Evolutionary conservation across 495 filamentous ascomycete genomes (phyloP), one percentile per base, ranked within the genome.

Genomic region (Aspergillus haitiensis): DNA sequence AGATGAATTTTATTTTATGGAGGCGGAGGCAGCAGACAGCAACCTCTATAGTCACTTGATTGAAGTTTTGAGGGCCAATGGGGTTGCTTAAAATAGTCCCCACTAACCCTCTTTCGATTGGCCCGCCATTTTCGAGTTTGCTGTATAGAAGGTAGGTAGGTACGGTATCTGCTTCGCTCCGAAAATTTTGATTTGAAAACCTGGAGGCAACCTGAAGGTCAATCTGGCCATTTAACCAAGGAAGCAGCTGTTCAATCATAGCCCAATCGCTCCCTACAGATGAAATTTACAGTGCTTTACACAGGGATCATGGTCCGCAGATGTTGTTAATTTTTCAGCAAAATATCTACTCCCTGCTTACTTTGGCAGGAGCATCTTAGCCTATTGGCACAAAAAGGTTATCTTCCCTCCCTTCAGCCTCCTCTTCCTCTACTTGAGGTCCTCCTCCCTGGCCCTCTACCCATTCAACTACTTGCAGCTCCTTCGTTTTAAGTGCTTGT

Each of bases 191-290:
- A 12, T 9, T 34, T 5, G 4, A 45, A 13, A 46, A 56, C 9
- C 18, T 18, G n/a, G 47, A 56, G 15, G 54, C 54, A 16, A 45
- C 42, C 15, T 39, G 54, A 47, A 56, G 54, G 18, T 56, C 18
- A 15, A 56, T 47, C 5, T 15, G 39, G 21, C 54, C 54, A 44
- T 56, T 56, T 15, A 56, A 16, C 40, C 39, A 56, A 11, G 39
- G 13, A 31, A 56, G 46, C 18, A 59, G 46, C 46, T 59, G 46
- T 31, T 52, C 56, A 8, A 7, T 40, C 37, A 40, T 40, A 40
- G 10, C 37, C 0, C 5, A n/a, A 8, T 6, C 3, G 3, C 37
- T 40, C 37, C 9, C 37, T 40, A 40, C 37, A 40, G 37, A 4
- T n/a, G 37, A 11, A 3, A 40, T 40, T n/a, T 40, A 40, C 37